Percentiles rank a stretch among this genome's conserved stretches.
phyloP scores from a whole-genome alignment of 2,329 filamentous ascomycete species.

The Penicillium carneum region DNA sequence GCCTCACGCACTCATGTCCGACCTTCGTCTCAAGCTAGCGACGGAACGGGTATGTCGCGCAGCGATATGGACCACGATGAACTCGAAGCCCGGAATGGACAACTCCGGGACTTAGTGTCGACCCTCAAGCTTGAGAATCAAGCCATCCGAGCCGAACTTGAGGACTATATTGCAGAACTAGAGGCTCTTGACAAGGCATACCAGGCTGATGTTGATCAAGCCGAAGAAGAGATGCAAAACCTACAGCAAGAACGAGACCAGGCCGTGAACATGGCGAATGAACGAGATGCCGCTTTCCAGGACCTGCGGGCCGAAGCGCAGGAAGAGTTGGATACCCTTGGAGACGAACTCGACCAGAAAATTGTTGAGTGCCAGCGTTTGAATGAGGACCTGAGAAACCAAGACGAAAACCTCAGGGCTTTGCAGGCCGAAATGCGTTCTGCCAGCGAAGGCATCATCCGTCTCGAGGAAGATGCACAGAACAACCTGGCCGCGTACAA shows the following conservation, averaged over 20 bases:
- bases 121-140: constrained; percentile 88
- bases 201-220: constrained; percentile 80
- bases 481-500: constrained; percentile 79
- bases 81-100: constrained; percentile 81
- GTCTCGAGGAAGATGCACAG: constrained; percentile 87
- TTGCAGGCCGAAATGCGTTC: constrained; percentile 92
- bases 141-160: constrained; percentile 81
- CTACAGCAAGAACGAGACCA: constrained; percentile 87
- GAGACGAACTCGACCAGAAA: constrained; percentile 73
- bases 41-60: constrained; percentile 64
- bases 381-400: constrained; percentile 74
- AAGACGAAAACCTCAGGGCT: constrained; percentile 86
- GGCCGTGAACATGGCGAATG: constrained; percentile 74
- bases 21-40: constrained; percentile 76
- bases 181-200: constrained; percentile 75
- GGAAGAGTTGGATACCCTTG: constrained; percentile 64
- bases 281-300: constrained; percentile 61
- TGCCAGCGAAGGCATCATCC: constrained; percentile 83
- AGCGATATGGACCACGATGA: constrained; percentile 84
- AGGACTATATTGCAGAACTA: constrained; percentile 79
- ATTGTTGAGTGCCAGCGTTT: constrained; percentile 74
- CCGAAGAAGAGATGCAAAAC: constrained; percentile 78
- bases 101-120: constrained; percentile 84
- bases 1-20: constrained; percentile 81
- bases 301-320: constrained; percentile 65